Percentiles rank a stretch among this genome's conserved stretches.
Conservation (phyloP, 139 green algal species). For the Dunaliella sp. region DNA sequence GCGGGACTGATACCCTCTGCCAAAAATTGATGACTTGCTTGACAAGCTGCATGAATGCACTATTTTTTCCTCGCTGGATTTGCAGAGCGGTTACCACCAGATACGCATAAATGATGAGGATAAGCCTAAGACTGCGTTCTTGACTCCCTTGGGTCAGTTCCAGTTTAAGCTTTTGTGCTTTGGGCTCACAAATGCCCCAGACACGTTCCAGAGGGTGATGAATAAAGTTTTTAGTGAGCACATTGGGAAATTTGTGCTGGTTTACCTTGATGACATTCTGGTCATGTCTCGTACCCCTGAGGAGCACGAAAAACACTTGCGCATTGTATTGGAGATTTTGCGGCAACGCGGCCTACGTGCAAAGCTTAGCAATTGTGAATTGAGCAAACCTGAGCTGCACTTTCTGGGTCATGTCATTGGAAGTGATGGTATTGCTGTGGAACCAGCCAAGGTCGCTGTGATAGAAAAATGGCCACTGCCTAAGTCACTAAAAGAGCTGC, state of each 20-base stretch:
- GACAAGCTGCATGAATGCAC: constrained; percentile 27
- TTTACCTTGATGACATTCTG: constrained; percentile 47
- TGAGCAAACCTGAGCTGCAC: no score
- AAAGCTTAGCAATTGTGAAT: no score
- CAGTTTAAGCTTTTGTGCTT: constrained; percentile 39
- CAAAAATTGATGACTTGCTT: constrained; percentile 43
- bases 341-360: no score
- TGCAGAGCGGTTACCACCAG: constrained; percentile 35
- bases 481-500: no score
- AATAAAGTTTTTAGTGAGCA: constrained; percentile 12
- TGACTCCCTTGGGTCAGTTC: constrained; percentile 34
- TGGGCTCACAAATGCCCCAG: constrained; percentile 53
- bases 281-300: no score
- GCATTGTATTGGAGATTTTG: no score
- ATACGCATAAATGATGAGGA: not conserved
- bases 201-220: constrained; percentile 49
- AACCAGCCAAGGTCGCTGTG: no score
- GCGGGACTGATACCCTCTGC: constrained; percentile 28
- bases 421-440: no score
- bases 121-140: constrained; percentile 23
- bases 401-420: no score
- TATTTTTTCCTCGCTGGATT: constrained; percentile 40
- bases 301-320: no score
- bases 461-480: no score
- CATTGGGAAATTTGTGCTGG: constrained; percentile 16